Evolutionary conservation across 2,329 filamentous ascomycete genomes (phyloP).

Genomic region (Kalaharituber pfeilii): DNA sequence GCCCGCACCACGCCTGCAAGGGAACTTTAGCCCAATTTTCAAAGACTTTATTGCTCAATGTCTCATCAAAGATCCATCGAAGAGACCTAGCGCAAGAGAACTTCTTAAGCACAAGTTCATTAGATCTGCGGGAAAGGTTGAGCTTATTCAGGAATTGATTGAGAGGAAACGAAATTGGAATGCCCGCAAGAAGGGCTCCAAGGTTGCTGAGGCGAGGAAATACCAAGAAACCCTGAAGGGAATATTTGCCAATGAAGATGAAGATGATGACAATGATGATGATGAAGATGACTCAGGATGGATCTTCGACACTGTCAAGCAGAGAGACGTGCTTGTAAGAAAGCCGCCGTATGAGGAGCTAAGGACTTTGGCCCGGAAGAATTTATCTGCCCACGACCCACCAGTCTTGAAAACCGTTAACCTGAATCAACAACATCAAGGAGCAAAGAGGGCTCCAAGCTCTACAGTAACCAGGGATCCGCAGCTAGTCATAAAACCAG

Average conservation of each 20-base stretch:
- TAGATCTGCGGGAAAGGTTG: conserved; percentile 67
- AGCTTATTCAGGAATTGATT: conserved; percentile 73
- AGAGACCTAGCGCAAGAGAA: conserved; percentile 68
- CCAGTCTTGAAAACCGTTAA: not conserved
- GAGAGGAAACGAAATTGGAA: conserved; percentile 69
- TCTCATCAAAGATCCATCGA: conserved; percentile 78
- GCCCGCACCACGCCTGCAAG: conserved; percentile 65
- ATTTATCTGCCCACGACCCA: not conserved
- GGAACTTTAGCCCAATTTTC: conserved; percentile 72
- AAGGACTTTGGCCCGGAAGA: not conserved
- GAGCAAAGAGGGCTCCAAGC: not conserved
- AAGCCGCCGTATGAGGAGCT: not conserved
- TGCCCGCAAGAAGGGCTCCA: conserved; percentile 32
- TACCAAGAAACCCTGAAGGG: conserved; percentile 76
- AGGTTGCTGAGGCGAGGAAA: conserved; percentile 52
- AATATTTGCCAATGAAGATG: conserved; percentile 34
- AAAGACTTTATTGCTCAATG: conserved; percentile 87
- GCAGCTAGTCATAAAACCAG: not conserved
- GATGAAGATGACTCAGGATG: conserved; percentile 31
- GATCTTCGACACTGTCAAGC: conserved; percentile 86
- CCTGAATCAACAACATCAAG: not conserved
- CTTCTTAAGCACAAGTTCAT: conserved; percentile 80
- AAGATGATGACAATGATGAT: conserved; percentile 51
- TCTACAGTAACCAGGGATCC: not conserved
- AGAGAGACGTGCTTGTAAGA: not conserved